Conservation (phyloP, 2,329 filamentous ascomycete species). For the Aureobasidium lini region DNA sequence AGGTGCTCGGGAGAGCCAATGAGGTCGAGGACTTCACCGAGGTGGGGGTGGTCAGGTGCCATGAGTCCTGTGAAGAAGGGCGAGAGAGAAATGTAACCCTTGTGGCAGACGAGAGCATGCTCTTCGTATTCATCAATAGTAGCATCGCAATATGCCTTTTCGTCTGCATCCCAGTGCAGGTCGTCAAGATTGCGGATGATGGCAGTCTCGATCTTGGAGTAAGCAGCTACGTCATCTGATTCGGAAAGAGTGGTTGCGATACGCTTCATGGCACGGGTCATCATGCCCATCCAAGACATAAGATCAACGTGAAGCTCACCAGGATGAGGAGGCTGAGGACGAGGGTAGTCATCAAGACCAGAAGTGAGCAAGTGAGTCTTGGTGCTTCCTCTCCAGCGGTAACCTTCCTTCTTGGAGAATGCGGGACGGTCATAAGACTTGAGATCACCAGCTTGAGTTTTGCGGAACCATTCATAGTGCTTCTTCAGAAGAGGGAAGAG, state of each 20-base stretch:
- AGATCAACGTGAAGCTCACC: constrained; percentile 93
- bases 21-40: constrained; percentile 69
- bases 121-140: constrained; percentile 96
- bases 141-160: constrained; percentile 84
- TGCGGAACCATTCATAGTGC: constrained; percentile 92
- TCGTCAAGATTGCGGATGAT: constrained; percentile 84
- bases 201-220: constrained; percentile 62
- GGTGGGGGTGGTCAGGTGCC: constrained; percentile 61
- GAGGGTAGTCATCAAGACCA: constrained; percentile 92
- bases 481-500: constrained; percentile 82
- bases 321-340: constrained; percentile 85
- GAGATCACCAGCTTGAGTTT: constrained; percentile 82
- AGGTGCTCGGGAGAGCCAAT: constrained; percentile 75
- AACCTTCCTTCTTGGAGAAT: constrained; percentile 83
- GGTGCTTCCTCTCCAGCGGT: constrained; percentile 89
- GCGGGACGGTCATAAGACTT: constrained; percentile 85
- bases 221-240: constrained; percentile 66
- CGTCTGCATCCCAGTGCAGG: constrained; percentile 80
- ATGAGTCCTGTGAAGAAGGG: constrained; percentile 83
- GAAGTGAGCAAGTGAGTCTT: constrained; percentile 83
- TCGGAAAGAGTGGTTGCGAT: constrained; percentile 71
- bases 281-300: constrained; percentile 95
- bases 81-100: constrained; percentile 90
- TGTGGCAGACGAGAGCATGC: constrained; percentile 82
- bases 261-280: constrained; percentile 76